These are phyloP conservation scores for Aspergillus campestris DNA, from an alignment of 495 filamentous ascomycete genomes.

Conservation along the genomic window DNA sequence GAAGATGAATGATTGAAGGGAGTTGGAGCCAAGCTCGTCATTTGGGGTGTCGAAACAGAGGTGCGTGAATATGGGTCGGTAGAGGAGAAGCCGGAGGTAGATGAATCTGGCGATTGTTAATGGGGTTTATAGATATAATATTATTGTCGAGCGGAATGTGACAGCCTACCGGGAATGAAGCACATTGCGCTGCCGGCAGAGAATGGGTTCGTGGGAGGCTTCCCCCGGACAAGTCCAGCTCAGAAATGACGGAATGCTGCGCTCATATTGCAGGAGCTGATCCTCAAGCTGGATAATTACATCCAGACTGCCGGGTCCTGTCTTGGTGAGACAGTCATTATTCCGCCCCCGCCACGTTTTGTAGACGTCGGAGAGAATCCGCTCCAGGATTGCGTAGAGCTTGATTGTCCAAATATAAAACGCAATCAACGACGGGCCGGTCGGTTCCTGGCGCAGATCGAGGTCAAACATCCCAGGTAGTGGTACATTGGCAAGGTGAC, in stretches of 20 bases:
- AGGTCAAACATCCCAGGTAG: constrained; percentile 17
- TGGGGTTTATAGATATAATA: not conserved
- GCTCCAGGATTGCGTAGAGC: constrained; percentile 34
- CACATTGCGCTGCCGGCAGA: constrained; percentile 33
- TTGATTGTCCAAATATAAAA: constrained; percentile 37
- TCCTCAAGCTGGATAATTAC: constrained; percentile 32
- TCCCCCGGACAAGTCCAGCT: constrained; percentile 23
- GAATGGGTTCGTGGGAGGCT: constrained; percentile 7
- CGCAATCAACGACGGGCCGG: constrained; percentile 11
- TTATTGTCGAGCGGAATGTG: not conserved
- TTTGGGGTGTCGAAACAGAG: constrained; percentile 23
- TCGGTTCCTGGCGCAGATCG: not conserved
- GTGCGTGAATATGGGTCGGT: constrained; percentile 40
- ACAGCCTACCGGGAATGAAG: constrained; percentile 33
- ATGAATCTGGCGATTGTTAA: constrained; percentile 33
- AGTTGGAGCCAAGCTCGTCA: constrained; percentile 12
- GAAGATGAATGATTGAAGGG: constrained; percentile 28
- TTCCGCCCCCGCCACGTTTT: constrained; percentile 24
- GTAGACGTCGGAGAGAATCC: constrained; percentile 36
- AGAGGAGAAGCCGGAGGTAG: constrained; percentile 36
- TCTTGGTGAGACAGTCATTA: constrained; percentile 4
- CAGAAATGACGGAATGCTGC: constrained; percentile 23
- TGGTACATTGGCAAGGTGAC: constrained; percentile 24
- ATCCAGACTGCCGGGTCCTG: constrained; percentile 25
- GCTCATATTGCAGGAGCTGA: constrained; percentile 28